Evolutionary conservation across 1,284 basidiomycete genomes (phyloP).

Genomic region (Inonotus hispidus): DNA sequence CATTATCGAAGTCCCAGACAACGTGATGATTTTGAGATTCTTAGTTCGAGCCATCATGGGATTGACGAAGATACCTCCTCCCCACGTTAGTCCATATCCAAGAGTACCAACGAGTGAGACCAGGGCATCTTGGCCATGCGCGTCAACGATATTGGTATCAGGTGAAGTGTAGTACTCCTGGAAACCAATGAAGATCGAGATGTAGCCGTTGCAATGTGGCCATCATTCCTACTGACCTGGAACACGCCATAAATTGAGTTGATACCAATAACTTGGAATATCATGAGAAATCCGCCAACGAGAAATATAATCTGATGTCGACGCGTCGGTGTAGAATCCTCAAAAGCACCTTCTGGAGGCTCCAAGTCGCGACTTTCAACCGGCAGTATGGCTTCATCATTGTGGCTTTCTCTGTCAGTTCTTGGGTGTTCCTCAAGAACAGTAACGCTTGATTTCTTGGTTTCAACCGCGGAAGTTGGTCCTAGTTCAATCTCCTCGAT

Average conservation of each 20-base stretch:
- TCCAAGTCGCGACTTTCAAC: background rate
- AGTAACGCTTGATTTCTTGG: background rate
- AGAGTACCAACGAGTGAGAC: slow-evolving; percentile 40
- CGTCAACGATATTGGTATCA: slow-evolving; percentile 32
- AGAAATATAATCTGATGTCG: slow-evolving; percentile 35
- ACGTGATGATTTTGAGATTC: slow-evolving; percentile 33
- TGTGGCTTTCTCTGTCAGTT: background rate
- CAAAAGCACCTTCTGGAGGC: slow-evolving; percentile 5
- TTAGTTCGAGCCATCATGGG: slow-evolving; percentile 34
- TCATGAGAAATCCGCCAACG: slow-evolving; percentile 38
- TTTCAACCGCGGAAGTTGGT: background rate
- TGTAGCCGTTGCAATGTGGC: background rate
- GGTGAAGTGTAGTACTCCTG: slow-evolving; percentile 42
- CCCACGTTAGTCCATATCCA: slow-evolving; percentile 42
- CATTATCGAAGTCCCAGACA: slow-evolving; percentile 37
- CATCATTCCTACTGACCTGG: slow-evolving; percentile 26
- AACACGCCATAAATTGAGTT: slow-evolving; percentile 36
- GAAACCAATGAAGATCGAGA: background rate
- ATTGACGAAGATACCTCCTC: slow-evolving; percentile 41
- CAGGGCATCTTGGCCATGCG: slow-evolving; percentile 35
- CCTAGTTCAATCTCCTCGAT: background rate
- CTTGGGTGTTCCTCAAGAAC: background rate
- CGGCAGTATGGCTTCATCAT: background rate
- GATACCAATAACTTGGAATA: slow-evolving; percentile 41
- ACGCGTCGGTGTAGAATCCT: slow-evolving; percentile 24